Evolutionary conservation across 768 basidiomycete genomes (phyloP), one percentile per base, ranked within the genome.

Genomic region (Multifurca ochricompacta): DNA sequence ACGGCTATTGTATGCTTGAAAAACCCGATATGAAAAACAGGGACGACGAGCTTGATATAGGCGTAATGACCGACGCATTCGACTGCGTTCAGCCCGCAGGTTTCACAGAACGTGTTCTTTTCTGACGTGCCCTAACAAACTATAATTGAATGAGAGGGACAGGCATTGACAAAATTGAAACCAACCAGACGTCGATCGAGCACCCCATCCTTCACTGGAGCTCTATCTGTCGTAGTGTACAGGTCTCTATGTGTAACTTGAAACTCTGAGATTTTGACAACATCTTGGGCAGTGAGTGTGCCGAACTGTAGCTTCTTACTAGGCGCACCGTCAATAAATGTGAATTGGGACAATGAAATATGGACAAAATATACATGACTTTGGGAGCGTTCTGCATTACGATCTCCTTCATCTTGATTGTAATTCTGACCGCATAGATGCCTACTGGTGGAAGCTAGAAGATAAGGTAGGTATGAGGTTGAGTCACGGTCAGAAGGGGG

Each of bases 11-110:
- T 91, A 62, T 97, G 93, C 67, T 93, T 90, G 75, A 99, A 98
- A 70, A 91, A 99, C 6, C 96, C 96, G 53, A 98, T 91, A 67
- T 99, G 96, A 68, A 98, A 99, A 18, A 98, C 94, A 0, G 96
- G 96, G 18, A 99, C 83, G 30, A 87, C 83, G 39, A 99, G 78
- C 70, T 96, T 97, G 73, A 99, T 97, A 71, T 98, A 98, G 4
- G 94, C 94, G 67, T 96, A 98, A 69, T 99, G 96, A 1, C 96
- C 96, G 21, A 96, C 94, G 66, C 96, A 99, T 58, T 96, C 91
- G 3, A 92, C 88, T 27, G 91, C 84, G 16, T 80, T 83, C 59
- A 92, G 81, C 7, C 91, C 91, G 64, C 96, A 99, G 0, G 96
- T 99, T 69, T 94, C 90, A 70, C 96, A 99, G 65, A 84, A 87